Percentiles rank a stretch among this genome's conserved stretches.
Evolutionary conservation across 1,284 basidiomycete genomes (phyloP).

Genomic region (Fomitopsis schrenkii): DNA sequence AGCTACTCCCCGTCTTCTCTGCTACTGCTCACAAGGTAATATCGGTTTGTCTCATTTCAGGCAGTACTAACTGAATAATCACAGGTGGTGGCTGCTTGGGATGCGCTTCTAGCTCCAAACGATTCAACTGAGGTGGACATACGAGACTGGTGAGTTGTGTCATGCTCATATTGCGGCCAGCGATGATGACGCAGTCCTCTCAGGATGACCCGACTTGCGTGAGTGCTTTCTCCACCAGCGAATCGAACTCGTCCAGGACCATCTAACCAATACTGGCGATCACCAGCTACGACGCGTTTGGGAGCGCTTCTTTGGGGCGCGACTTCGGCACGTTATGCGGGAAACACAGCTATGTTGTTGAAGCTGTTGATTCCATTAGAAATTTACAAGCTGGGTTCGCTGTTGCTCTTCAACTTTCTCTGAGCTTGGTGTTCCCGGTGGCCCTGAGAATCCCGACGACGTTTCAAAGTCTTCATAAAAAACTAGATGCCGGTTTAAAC

Average conservation of each 20-base stretch:
- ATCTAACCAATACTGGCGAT: not conserved
- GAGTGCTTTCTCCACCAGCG: no score
- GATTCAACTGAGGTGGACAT: slow-evolving; percentile 21
- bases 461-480: slow-evolving; percentile 49
- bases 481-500: no score
- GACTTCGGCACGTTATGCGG: slow-evolving; percentile 29
- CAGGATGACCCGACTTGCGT: no score
- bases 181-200: no score
- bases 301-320: slow-evolving; percentile 9
- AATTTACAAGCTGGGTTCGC: no score
- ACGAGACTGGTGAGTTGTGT: slow-evolving; percentile 37
- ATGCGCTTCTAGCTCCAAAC: slow-evolving; percentile 42
- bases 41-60: no score
- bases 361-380: slow-evolving; percentile 17
- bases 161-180: slow-evolving; percentile 32
- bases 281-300: not conserved
- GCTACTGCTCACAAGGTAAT: slow-evolving; percentile 39
- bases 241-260: slow-evolving; percentile 13
- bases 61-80: no score
- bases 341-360: slow-evolving; percentile 29
- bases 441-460: slow-evolving; percentile 50
- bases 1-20: slow-evolving; percentile 31
- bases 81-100: slow-evolving; percentile 5
- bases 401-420: no score
- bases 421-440: slow-evolving; percentile 24